These are phyloP conservation scores for Boechera retrofracta DNA, from an alignment of 345 rosid species.

Conservation along the genomic window DNA sequence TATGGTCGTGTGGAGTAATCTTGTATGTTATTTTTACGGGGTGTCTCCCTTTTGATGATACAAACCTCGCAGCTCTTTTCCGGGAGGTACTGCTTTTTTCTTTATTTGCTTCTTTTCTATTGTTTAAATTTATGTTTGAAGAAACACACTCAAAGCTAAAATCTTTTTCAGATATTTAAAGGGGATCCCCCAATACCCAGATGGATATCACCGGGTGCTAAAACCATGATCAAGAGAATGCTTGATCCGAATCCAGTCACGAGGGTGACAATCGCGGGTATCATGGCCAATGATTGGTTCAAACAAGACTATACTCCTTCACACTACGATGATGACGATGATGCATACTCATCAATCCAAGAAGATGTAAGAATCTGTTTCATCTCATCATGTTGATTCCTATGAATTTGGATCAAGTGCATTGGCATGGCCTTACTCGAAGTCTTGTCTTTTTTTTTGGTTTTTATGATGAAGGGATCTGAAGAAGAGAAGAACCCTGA, in stretches of 20 bases:
- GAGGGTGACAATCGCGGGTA: conserved; percentile 61
- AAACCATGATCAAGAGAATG: conserved; percentile 69
- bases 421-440: not conserved
- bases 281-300: conserved; percentile 80
- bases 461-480: conserved; percentile 47
- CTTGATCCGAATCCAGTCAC: conserved; percentile 81
- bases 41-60: conserved; percentile 87
- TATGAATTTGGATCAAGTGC: conserved; percentile 9
- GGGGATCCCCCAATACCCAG: conserved; percentile 82
- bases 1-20: conserved; percentile 96
- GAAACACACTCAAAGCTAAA: conserved; percentile 15
- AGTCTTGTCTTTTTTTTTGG: not conserved
- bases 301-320: conserved; percentile 62
- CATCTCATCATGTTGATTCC: not conserved
- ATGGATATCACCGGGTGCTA: conserved; percentile 79
- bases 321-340: conserved; percentile 60
- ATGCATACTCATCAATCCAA: conserved; percentile 51
- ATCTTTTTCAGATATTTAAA: conserved; percentile 64
- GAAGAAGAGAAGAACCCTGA: conserved; percentile 50
- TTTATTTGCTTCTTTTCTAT: not conserved
- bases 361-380: conserved; percentile 56
- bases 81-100: conserved; percentile 61
- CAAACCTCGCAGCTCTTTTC: conserved; percentile 82
- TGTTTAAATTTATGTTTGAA: conserved; percentile 25
- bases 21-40: conserved; percentile 82